Conservation (phyloP, 2,329 filamentous ascomycete genomes). For the Cucurbitaria berberidis region DNA sequence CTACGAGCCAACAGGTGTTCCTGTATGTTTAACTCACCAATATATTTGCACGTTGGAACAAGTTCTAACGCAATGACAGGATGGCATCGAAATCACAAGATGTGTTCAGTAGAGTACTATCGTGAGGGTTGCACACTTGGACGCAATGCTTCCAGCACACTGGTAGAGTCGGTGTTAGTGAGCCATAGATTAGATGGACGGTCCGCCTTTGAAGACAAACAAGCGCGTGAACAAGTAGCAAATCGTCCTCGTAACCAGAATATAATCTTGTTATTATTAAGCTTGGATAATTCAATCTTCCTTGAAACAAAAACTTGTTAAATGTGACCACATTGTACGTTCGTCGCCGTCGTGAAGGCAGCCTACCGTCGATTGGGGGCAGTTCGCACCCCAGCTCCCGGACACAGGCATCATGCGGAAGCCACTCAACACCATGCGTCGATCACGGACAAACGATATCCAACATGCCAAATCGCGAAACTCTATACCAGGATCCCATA, state of each 20-base stretch:
- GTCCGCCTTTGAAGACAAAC: neutral
- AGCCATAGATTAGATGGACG: neutral
- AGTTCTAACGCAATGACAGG: conserved; percentile 51
- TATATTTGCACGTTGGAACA: neutral
- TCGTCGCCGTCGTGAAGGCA: neutral
- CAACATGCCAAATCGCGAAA: too few relatives aligned
- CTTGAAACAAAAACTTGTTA: neutral
- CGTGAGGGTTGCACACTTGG: neutral
- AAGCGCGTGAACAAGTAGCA: neutral
- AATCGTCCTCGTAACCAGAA: neutral
- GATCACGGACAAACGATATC: too few relatives aligned
- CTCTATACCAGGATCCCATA: too few relatives aligned
- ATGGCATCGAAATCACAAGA: conserved; percentile 70
- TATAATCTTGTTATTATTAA: too few relatives aligned
- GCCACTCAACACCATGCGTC: too few relatives aligned
- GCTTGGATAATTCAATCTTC: too few relatives aligned
- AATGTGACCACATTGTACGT: neutral
- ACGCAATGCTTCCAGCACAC: neutral
- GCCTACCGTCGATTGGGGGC: too few relatives aligned
- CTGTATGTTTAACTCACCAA: conserved; percentile 55
- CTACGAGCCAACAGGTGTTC: conserved; percentile 71
- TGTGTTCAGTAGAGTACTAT: conserved; percentile 51
- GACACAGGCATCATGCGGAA: too few relatives aligned
- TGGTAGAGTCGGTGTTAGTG: neutral
- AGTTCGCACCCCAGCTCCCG: too few relatives aligned